A percentile compares a stretch with the other conserved stretches of the same genome.
phyloP scores from a whole-genome alignment of 2,329 filamentous ascomycete genomes.

The Pseudopyricularia javanii region DNA sequence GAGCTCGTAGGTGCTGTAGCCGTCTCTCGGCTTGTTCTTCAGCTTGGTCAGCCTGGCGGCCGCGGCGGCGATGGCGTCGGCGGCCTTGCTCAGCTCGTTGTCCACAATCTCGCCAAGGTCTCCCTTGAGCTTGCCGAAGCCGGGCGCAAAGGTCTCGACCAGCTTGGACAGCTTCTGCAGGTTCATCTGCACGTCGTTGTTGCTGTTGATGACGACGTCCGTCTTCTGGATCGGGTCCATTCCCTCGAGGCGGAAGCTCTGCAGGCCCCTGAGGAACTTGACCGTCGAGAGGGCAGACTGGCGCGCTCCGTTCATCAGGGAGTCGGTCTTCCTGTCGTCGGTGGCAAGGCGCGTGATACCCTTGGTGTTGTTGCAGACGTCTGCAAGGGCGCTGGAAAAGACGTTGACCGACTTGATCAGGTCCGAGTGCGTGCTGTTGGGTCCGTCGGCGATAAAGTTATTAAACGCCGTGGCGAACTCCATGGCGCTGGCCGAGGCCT shows the following conservation, averaged over 20 bases:
- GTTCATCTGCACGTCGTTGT: constrained; percentile 90
- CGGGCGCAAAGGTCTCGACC: constrained; percentile 82
- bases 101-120: constrained; percentile 92
- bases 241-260: constrained; percentile 86
- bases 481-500: constrained; percentile 85
- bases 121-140: constrained; percentile 77
- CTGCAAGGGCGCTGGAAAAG: constrained; percentile 80
- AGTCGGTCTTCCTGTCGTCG: constrained; percentile 88
- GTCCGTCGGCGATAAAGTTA: constrained; percentile 94
- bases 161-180: constrained; percentile 89
- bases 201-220: constrained; percentile 94
- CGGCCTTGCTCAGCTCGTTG: constrained; percentile 80
- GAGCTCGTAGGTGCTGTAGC: constrained; percentile 91
- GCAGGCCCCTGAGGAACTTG: constrained; percentile 86
- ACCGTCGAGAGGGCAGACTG: constrained; percentile 79
- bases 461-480: constrained; percentile 98
- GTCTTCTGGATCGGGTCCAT: constrained; percentile 87
- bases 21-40: constrained; percentile 91
- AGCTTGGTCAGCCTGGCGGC: constrained; percentile 81
- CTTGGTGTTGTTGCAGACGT: constrained; percentile 94
- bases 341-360: constrained; percentile 85
- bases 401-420: constrained; percentile 88
- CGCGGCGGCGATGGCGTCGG: constrained; percentile 88
- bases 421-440: constrained; percentile 71
- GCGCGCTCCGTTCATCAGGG: constrained; percentile 70